Evolutionary conservation across 2,329 filamentous ascomycete species (phyloP).

Genomic region (Aspergillus calidoustus): DNA sequence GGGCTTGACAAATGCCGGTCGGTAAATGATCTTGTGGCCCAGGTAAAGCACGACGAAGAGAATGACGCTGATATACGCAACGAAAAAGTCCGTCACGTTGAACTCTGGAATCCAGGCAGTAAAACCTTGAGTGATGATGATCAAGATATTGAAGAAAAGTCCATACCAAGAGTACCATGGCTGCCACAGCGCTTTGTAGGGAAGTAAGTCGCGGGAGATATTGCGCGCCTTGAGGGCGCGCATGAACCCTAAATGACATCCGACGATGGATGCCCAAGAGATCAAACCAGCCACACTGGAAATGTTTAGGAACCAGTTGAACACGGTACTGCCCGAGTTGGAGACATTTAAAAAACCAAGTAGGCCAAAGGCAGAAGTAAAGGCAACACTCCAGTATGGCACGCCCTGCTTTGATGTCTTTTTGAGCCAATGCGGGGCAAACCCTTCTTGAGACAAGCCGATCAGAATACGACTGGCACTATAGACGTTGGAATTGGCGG

Average conservation of each 20-base stretch:
- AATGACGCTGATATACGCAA: constrained; percentile 67
- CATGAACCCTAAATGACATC: constrained; percentile 69
- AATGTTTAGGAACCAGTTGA: constrained; percentile 49
- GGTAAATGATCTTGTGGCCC: constrained; percentile 60
- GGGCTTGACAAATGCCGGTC: constrained; percentile 43
- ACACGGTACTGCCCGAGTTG: constrained; percentile 63
- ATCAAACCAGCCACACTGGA: constrained; percentile 42
- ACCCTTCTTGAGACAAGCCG: constrained; percentile 60
- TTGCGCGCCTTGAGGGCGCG: constrained; percentile 61
- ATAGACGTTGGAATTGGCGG: constrained; percentile 49
- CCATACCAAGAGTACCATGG: constrained; percentile 70
- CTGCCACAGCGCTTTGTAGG: constrained; percentile 66
- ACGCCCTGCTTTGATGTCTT: constrained; percentile 49
- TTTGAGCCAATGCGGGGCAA: constrained; percentile 50
- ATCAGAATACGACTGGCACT: constrained; percentile 69
- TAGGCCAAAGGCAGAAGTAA: constrained; percentile 60
- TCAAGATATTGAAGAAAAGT: constrained; percentile 66
- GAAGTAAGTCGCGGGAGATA: constrained; percentile 61
- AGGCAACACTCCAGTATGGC: constrained; percentile 50
- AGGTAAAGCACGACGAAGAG: constrained; percentile 64
- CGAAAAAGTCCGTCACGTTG: constrained; percentile 65
- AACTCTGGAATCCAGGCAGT: constrained; percentile 66
- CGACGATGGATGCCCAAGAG: constrained; percentile 42
- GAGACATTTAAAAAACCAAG: constrained; percentile 73
- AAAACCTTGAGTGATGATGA: constrained; percentile 72